A percentile compares a stretch with the other conserved stretches of the same genome.
These are phyloP conservation scores for Trichocladium antarcticum DNA, from an alignment of 495 filamentous ascomycete species.

Conservation along the genomic window DNA sequence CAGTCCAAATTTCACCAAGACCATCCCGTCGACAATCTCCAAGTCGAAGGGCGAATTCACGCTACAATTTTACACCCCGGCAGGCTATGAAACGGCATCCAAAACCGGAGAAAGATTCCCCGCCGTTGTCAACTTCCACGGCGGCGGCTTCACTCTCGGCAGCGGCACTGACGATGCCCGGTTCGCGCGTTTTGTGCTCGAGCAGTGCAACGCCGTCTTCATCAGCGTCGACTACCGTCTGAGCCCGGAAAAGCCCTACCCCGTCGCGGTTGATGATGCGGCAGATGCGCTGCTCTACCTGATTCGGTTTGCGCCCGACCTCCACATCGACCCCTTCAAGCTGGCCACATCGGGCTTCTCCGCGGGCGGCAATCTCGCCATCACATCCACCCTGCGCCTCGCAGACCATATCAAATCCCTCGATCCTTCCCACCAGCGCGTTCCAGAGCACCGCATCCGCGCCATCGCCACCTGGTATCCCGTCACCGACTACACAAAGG, in stretches of 20 bases:
- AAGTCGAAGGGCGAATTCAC: slow-evolving; percentile 43
- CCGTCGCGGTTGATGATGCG: slow-evolving; percentile 64
- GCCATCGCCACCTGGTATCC: slow-evolving; percentile 68
- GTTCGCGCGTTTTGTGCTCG: slow-evolving; percentile 46
- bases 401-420: slow-evolving; percentile 24
- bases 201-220: slow-evolving; percentile 49
- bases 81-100: slow-evolving; percentile 44
- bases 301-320: slow-evolving; percentile 45
- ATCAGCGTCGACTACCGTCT: slow-evolving; percentile 65
- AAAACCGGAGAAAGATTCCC: slow-evolving; percentile 47
- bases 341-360: slow-evolving; percentile 78
- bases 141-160: slow-evolving; percentile 69
- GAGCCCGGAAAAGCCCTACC: slow-evolving; percentile 69
- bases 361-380: slow-evolving; percentile 74
- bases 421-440: not conserved
- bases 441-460: slow-evolving; percentile 26
- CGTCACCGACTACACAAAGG: slow-evolving; percentile 66
- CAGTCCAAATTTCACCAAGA: slow-evolving; percentile 51
- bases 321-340: slow-evolving; percentile 29
- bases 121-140: slow-evolving; percentile 64
- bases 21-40: slow-evolving; percentile 51
- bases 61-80: slow-evolving; percentile 75
- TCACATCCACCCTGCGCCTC: slow-evolving; percentile 67
- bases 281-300: slow-evolving; percentile 59
- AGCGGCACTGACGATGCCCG: slow-evolving; percentile 58